A percentile compares a stretch with the other conserved stretches of the same genome.
These are phyloP conservation scores for Knufia petricola DNA, from an alignment of 2,329 filamentous ascomycete species.

Conservation along the genomic window DNA sequence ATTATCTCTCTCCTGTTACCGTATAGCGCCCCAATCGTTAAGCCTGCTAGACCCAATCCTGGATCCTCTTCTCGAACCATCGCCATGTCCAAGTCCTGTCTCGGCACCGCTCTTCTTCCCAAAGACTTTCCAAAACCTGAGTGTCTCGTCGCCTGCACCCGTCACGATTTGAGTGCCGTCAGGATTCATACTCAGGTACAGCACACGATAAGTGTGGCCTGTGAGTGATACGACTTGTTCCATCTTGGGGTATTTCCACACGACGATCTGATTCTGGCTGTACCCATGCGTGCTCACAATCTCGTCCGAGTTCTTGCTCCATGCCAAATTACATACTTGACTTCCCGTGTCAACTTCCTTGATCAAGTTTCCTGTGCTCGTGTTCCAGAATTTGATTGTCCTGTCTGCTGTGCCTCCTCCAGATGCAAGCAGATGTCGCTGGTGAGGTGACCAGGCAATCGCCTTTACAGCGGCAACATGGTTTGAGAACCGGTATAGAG, in stretches of 20 bases:
- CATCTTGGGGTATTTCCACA: slow-evolving; percentile 99
- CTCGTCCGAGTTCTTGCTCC: slow-evolving; percentile 96
- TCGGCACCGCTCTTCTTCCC: slow-evolving; percentile 58
- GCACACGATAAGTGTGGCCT: slow-evolving; percentile 89
- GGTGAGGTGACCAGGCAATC: slow-evolving; percentile 95
- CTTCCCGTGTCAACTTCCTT: slow-evolving; percentile 93
- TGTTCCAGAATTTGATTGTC: slow-evolving; percentile 97
- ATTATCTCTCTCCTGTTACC: background rate
- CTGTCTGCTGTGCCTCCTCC: slow-evolving; percentile 93
- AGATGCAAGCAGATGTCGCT: slow-evolving; percentile 85
- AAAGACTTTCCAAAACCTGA: slow-evolving; percentile 96
- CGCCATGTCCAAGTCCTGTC: slow-evolving; percentile 20
- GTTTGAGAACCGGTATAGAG: slow-evolving; percentile 86
- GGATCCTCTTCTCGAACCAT: slow-evolving; percentile 1
- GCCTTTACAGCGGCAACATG: slow-evolving; percentile 96
- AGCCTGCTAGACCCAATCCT: slow-evolving; percentile 8
- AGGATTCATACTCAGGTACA: slow-evolving; percentile 95
- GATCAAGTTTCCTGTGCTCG: slow-evolving; percentile 65
- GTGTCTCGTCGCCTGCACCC: slow-evolving; percentile 88
- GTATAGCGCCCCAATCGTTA: slow-evolving; percentile 5
- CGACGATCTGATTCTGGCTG: slow-evolving; percentile 95
- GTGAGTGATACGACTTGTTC: slow-evolving; percentile 91
- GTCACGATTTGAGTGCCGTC: slow-evolving; percentile 91
- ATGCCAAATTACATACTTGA: slow-evolving; percentile 96
- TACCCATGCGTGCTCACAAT: slow-evolving; percentile 96